Conservation (phyloP, 768 basidiomycete genomes). For the Cantharellus anzutake region DNA sequence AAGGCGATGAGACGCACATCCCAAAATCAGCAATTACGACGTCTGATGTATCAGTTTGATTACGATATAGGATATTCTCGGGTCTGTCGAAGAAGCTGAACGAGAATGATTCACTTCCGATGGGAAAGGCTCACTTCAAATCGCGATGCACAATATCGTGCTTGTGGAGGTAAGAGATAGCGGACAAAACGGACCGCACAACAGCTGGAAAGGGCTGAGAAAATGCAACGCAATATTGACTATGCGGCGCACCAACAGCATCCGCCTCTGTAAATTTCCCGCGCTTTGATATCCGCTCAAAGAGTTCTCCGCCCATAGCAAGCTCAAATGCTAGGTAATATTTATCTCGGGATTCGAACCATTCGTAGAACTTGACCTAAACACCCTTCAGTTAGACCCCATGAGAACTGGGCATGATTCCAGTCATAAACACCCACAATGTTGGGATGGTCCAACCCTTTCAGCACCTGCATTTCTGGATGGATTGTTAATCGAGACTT, state of each 20-base stretch:
- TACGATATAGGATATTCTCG: conserved; percentile 89
- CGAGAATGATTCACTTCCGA: neutral
- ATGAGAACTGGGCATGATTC: neutral
- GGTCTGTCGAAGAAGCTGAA: conserved; percentile 33
- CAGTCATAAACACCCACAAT: conserved; percentile 35
- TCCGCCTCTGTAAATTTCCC: conserved; percentile 93
- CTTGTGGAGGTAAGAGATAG: conserved; percentile 75
- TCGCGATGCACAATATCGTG: conserved; percentile 94
- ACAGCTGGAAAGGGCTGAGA: neutral
- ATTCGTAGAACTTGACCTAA: conserved; percentile 89
- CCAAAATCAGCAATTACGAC: conserved; percentile 96
- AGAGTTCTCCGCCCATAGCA: conserved; percentile 85
- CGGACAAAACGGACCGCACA: conserved; percentile 57
- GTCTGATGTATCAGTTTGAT: conserved; percentile 52
- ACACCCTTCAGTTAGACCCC: neutral
- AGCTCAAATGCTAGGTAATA: conserved; percentile 95
- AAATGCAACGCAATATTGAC: neutral
- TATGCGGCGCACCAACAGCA: conserved; percentile 47
- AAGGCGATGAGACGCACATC: conserved; percentile 37
- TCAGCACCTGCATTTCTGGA: conserved; percentile 76
- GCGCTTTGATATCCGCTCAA: conserved; percentile 56
- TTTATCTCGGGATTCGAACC: conserved; percentile 87
- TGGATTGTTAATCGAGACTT: neutral
- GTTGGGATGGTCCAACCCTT: conserved; percentile 77
- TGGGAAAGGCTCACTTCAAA: conserved; percentile 43